Percentiles rank a stretch among this genome's conserved stretches.
Conservation (phyloP, 2,329 filamentous ascomycete species). For the Neopestalotiopsis sp. region DNA sequence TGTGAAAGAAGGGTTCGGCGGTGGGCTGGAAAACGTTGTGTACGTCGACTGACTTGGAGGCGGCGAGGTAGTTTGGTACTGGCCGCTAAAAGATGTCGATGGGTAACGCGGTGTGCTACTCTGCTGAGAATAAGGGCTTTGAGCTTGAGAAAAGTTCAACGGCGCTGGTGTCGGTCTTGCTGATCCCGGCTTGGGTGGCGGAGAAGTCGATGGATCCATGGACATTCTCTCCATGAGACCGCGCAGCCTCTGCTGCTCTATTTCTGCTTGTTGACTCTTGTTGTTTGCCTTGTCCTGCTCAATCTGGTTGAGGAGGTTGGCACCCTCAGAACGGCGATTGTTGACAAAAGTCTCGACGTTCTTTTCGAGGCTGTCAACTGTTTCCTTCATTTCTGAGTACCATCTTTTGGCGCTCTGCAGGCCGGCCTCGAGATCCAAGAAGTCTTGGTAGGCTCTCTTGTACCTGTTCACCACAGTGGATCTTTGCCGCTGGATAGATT, state of each 20-base stretch:
- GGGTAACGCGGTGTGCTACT: constrained; percentile 56
- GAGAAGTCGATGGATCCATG: constrained; percentile 67
- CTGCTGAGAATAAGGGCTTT: constrained; percentile 40
- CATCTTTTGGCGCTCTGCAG: constrained; percentile 88
- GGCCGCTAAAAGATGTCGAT: constrained; percentile 58
- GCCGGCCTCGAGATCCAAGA: constrained; percentile 86
- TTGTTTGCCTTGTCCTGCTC: constrained; percentile 75
- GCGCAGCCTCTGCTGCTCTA: constrained; percentile 84
- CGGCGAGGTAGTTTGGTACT: constrained; percentile 65
- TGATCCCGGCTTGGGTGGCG: constrained; percentile 44
- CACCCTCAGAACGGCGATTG: constrained; percentile 89
- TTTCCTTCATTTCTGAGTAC: constrained; percentile 96
- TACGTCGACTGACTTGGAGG: constrained; percentile 55
- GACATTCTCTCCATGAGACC: constrained; percentile 96
- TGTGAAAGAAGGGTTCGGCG: constrained; percentile 38
- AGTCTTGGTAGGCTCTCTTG: constrained; percentile 90
- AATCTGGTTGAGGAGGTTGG: constrained; percentile 86
- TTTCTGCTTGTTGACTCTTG: constrained; percentile 70
- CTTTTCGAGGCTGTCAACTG: constrained; percentile 87
- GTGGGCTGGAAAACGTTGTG: constrained; percentile 49
- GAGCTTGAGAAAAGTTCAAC: constrained; percentile 54
- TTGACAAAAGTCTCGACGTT: constrained; percentile 98
- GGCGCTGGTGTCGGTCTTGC: constrained; percentile 50
- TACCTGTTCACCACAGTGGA: constrained; percentile 84
- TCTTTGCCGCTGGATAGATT: constrained; percentile 82